Evolutionary conservation across 1,284 basidiomycete species (phyloP).

Genomic region (Meripilus lineatus): DNA sequence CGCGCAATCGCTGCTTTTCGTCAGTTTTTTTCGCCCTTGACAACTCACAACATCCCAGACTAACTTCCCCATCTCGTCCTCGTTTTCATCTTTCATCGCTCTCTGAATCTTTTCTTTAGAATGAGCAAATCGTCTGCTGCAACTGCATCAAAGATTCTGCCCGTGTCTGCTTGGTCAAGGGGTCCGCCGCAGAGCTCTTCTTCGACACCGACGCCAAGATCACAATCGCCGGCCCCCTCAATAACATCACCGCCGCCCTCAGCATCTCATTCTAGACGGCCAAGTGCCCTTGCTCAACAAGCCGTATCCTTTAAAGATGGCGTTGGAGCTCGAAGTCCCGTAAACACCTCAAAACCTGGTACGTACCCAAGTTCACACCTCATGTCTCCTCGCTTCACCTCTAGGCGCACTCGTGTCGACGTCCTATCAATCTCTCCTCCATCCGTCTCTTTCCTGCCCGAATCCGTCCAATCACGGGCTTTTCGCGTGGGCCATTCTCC

Average conservation of each 20-base stretch:
- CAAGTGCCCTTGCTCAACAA: constrained; percentile 66
- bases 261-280: constrained; percentile 62
- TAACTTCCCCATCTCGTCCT: constrained; percentile 13
- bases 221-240: constrained; percentile 67
- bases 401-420: too few species aligned
- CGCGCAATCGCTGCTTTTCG: constrained; percentile 3
- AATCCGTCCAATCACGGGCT: too few species aligned
- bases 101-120: constrained; percentile 35
- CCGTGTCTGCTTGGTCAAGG: constrained; percentile 77
- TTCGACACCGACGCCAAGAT: constrained; percentile 56
- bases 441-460: too few species aligned
- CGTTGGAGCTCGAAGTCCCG: constrained; percentile 37
- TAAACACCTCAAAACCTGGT: constrained; percentile 58
- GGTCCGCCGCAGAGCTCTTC: constrained; percentile 65
- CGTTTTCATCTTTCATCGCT: constrained; percentile 9
- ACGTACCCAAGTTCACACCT: constrained; percentile 20
- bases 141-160: constrained; percentile 65
- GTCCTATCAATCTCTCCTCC: too few species aligned
- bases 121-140: constrained; percentile 82
- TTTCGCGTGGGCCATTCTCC: too few species aligned
- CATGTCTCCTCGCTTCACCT: not conserved
- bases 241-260: constrained; percentile 39
- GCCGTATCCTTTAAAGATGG: constrained; percentile 72
- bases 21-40: not conserved
- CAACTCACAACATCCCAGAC: constrained; percentile 5